A percentile compares a stretch with the other conserved stretches of the same genome.
phyloP scores from a whole-genome alignment of 2,329 filamentous ascomycete genomes.

The Fusarium sulawesiense region DNA sequence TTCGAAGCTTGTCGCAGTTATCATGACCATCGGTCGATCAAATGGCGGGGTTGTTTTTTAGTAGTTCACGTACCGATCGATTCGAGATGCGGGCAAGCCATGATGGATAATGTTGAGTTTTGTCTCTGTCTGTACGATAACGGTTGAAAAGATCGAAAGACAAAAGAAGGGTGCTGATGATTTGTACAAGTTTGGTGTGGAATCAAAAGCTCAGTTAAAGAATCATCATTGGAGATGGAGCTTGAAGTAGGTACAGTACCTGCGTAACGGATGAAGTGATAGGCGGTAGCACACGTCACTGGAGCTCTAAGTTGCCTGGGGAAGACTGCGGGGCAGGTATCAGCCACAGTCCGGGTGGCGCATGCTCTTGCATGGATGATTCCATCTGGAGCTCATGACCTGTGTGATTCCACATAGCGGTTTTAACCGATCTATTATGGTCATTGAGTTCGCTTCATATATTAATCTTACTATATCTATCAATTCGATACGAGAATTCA shows the following conservation, averaged over 20 bases:
- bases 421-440: neutral
- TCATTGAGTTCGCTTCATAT: neutral
- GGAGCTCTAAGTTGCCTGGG: conserved; percentile 29
- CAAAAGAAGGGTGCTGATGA: neutral
- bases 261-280: neutral
- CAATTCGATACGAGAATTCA: neutral
- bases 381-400: neutral
- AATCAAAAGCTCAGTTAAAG: conserved; percentile 19
- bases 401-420: neutral
- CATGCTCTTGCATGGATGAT: neutral
- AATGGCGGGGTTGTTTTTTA: conserved; percentile 42
- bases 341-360: conserved; percentile 8
- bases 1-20: conserved; percentile 31
- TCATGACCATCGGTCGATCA: conserved; percentile 13
- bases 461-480: neutral
- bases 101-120: neutral
- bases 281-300: conserved; percentile 37
- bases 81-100: conserved; percentile 46
- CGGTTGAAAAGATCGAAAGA: neutral
- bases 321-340: conserved; percentile 19
- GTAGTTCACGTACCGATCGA: conserved; percentile 42
- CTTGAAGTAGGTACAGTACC: conserved; percentile 4
- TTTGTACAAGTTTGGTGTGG: conserved; percentile 15
- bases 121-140: neutral
- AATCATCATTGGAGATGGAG: conserved; percentile 16